Evolutionary conservation across 208 protist species (phyloP).

Genomic region (Acanthamoeba lenticulata): DNA sequence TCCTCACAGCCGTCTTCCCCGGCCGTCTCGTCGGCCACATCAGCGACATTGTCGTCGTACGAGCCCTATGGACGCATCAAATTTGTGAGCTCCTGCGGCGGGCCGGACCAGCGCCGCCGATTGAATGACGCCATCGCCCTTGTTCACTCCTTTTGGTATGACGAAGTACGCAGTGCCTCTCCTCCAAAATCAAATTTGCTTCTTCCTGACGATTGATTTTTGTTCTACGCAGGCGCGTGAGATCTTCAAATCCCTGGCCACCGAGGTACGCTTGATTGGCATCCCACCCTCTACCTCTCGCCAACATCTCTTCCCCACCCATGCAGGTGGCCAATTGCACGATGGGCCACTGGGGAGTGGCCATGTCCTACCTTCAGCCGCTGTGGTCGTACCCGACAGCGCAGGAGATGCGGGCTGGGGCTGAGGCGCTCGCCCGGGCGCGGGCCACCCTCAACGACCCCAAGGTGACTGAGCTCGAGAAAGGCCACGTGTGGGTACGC

Average conservation of each 20-base stretch:
- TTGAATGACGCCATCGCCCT: conserved; percentile 21
- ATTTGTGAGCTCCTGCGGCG: neutral
- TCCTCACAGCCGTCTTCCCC: too few species aligned
- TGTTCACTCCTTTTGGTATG: conserved; percentile 19
- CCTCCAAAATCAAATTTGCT: neutral
- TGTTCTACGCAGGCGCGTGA: neutral
- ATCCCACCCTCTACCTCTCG: neutral
- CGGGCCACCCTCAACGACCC: neutral
- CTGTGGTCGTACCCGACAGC: conserved; percentile 37
- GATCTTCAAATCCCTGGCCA: neutral
- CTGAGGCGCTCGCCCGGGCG: neutral
- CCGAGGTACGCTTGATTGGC: neutral
- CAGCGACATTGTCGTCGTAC: neutral
- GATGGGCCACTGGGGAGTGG: conserved; percentile 54
- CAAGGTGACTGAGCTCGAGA: conserved; percentile 1
- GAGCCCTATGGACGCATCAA: neutral
- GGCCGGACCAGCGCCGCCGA: neutral
- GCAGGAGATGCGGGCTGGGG: neutral
- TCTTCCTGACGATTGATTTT: neutral
- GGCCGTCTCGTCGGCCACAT: neutral
- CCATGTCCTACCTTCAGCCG: conserved; percentile 22
- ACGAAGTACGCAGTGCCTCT: neutral
- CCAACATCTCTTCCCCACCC: neutral
- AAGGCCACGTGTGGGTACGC: neutral
- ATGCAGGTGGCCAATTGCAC: neutral